Conservation (phyloP, 768 basidiomycete species). For the Galerina sulciceps region DNA sequence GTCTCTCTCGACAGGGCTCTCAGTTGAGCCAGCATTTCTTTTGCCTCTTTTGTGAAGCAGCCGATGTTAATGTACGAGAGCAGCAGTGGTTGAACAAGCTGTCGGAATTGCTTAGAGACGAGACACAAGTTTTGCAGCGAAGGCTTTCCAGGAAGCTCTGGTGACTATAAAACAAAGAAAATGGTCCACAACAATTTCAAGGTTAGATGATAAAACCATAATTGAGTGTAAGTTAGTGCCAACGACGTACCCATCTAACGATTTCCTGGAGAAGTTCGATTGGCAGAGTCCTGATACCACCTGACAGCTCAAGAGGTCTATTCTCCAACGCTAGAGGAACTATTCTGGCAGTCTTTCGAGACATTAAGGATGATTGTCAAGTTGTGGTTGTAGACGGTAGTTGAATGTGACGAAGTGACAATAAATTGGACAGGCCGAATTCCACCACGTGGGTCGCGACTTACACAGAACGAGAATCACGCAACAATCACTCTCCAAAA, state of each 20-base stretch:
- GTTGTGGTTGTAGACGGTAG: no score
- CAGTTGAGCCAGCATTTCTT: neutral
- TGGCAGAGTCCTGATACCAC: neutral
- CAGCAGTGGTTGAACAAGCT: constrained; percentile 3
- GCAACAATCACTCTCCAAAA: no score
- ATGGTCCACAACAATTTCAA: neutral
- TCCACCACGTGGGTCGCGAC: no score
- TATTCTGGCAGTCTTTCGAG: no score
- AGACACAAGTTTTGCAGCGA: neutral
- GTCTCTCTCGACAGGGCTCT: neutral
- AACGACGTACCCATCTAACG: constrained; percentile 4
- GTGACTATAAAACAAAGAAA: neutral
- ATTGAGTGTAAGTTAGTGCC: neutral
- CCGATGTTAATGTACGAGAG: constrained; percentile 1
- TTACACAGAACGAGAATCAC: no score
- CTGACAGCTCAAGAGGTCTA: neutral
- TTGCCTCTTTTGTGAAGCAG: neutral
- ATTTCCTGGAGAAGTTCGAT: constrained; percentile 8
- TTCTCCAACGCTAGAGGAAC: no score
- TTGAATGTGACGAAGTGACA: no score
- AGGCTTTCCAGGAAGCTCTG: neutral
- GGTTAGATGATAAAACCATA: neutral
- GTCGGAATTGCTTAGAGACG: neutral
- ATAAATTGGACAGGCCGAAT: no score
- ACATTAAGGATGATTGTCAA: no score